Evolutionary conservation across 768 basidiomycete species (phyloP).

Genomic region (Filobasidium floriforme): DNA sequence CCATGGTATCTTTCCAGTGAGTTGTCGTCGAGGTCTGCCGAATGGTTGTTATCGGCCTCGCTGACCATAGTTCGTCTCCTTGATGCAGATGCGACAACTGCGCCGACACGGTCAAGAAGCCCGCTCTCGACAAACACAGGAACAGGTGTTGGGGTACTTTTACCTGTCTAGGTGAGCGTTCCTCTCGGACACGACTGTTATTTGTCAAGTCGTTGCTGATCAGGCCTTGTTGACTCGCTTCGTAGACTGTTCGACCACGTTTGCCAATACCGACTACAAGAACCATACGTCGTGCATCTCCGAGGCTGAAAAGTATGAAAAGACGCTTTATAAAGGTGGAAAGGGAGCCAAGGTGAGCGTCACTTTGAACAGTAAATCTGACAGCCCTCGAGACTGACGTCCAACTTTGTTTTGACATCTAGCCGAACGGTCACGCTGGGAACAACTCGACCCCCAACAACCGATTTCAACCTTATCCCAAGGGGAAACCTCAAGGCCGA

Average conservation of each 20-base stretch:
- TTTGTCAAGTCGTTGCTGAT: no score
- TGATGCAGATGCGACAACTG: slow-evolving; percentile 66
- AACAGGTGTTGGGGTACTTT: slow-evolving; percentile 39
- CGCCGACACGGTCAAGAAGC: slow-evolving; percentile 82
- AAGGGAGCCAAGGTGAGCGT: slow-evolving; percentile 60
- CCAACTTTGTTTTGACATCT: not conserved
- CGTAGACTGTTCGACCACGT: slow-evolving; percentile 81
- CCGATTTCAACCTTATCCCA: slow-evolving; percentile 15
- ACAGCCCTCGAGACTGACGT: not conserved
- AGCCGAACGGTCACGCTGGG: not conserved
- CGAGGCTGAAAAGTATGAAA: slow-evolving; percentile 92
- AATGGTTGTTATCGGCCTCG: slow-evolving; percentile 8
- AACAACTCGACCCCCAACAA: slow-evolving; percentile 3
- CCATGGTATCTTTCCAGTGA: slow-evolving; percentile 70
- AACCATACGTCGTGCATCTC: slow-evolving; percentile 70
- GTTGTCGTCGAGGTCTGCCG: slow-evolving; percentile 32
- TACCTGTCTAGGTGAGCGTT: slow-evolving; percentile 42
- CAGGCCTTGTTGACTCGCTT: slow-evolving; percentile 51
- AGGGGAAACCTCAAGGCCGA: slow-evolving; percentile 16
- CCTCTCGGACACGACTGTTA: no score
- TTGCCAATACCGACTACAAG: slow-evolving; percentile 72
- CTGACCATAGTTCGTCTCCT: not conserved
- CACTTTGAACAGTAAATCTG: not conserved
- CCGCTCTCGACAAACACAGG: slow-evolving; percentile 75
- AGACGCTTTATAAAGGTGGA: slow-evolving; percentile 74